phyloP scores from a whole-genome alignment of 371 early-diverging fungal species.

The Funneliformis caledonium region DNA sequence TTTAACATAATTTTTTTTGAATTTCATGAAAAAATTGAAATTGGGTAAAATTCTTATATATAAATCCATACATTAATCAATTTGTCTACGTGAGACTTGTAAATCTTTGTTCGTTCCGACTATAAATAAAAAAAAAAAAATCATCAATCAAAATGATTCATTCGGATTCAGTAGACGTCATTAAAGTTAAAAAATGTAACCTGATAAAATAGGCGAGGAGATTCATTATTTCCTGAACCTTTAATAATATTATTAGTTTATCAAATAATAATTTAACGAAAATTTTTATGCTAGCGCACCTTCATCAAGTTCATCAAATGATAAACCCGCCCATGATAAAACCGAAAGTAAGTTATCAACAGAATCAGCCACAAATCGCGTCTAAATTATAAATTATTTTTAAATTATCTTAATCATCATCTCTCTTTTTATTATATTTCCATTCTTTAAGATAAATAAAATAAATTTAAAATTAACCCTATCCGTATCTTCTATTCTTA shows the following conservation, averaged over 20 bases:
- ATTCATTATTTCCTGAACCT: conserved; percentile 69
- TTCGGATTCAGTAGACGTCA: not conserved
- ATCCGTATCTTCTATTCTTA: conserved; percentile 96
- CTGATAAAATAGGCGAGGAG: conserved; percentile 73
- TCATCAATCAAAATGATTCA: not conserved
- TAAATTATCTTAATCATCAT: not conserved
- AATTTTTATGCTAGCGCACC: conserved; percentile 47
- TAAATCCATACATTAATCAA: conserved; percentile 61
- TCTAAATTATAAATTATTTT: conserved; percentile 47
- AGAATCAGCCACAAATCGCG: conserved; percentile 80
- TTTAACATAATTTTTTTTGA: not conserved
- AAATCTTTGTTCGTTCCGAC: conserved; percentile 78
- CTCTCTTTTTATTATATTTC: not conserved
- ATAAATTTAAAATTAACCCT: conserved; percentile 52
- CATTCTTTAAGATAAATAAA: not conserved
- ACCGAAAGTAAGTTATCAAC: conserved; percentile 67
- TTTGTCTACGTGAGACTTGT: conserved; percentile 66
- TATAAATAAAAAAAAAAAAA: conserved; percentile 44
- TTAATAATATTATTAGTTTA: conserved; percentile 13
- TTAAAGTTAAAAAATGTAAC: conserved; percentile 44
- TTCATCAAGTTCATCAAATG: conserved; percentile 78
- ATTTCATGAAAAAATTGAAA: not conserved
- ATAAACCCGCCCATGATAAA: conserved; percentile 81
- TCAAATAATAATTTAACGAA: not conserved
- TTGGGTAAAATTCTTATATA: not conserved